Evolutionary conservation across 169 alveolate species (phyloP).

Genomic region (Babesia sp.): DNA sequence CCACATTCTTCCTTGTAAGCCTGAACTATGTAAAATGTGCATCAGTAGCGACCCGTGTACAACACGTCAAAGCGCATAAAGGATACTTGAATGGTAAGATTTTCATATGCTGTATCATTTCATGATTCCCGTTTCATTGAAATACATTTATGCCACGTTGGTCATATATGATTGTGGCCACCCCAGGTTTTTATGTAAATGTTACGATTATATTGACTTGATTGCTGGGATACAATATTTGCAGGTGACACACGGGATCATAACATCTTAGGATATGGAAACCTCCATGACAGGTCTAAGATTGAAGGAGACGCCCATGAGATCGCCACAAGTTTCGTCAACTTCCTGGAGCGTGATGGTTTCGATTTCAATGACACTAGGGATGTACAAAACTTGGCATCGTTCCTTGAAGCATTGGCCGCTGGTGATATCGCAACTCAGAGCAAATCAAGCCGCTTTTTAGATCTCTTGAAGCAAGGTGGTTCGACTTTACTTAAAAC

Average conservation of each 20-base stretch:
- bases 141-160: too few relatives aligned
- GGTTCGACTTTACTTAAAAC: background rate
- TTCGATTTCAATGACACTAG: background rate
- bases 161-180: too few relatives aligned
- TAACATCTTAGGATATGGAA: too few relatives aligned
- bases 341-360: constrained; percentile 19
- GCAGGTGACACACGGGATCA: too few relatives aligned
- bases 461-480: constrained; percentile 18
- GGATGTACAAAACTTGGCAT: background rate
- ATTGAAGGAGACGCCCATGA: background rate
- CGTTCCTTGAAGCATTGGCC: constrained; percentile 21
- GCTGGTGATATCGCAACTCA: background rate
- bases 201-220: too few relatives aligned
- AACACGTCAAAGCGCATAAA: background rate
- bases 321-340: constrained; percentile 5
- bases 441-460: background rate
- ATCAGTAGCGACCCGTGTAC: background rate
- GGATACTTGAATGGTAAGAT: background rate
- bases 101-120: background rate
- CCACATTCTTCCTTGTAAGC: background rate
- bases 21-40: background rate
- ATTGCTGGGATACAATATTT: too few relatives aligned
- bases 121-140: too few relatives aligned
- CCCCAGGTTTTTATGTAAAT: too few relatives aligned
- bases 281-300: too few relatives aligned